A percentile compares a stretch with the other conserved stretches of the same genome.
Evolutionary conservation across 768 basidiomycete species (phyloP).

Genomic region (Saitozyma podzolica): DNA sequence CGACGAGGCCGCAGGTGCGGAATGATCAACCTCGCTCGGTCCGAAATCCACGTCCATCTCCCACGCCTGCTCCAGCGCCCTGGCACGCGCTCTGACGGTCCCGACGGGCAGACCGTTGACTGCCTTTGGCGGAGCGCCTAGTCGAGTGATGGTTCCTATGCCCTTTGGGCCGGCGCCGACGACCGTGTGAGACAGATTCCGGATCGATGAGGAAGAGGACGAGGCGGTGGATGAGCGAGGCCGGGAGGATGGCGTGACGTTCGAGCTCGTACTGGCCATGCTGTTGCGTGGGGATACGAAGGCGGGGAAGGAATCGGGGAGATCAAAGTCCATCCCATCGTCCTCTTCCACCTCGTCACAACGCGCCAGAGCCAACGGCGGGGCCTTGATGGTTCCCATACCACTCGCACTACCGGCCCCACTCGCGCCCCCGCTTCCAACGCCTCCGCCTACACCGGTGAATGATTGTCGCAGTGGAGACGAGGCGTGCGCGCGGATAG

Average conservation of each 20-base stretch:
- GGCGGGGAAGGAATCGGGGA: constrained; percentile 19
- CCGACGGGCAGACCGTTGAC: constrained; percentile 1
- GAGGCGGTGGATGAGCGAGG: background rate
- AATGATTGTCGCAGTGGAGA: constrained; percentile 17
- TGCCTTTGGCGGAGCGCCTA: constrained; percentile 11
- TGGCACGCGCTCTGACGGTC: constrained; percentile 21
- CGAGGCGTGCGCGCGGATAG: constrained; percentile 1
- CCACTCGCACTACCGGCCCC: background rate
- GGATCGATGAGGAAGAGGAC: constrained; percentile 1
- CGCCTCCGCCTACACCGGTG: background rate
- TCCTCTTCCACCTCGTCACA: constrained; percentile 10
- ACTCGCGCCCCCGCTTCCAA: background rate
- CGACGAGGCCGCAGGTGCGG: constrained; percentile 5
- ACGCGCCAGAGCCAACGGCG: background rate
- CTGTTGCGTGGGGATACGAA: background rate
- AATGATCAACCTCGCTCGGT: constrained; percentile 1
- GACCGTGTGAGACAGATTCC: constrained; percentile 18
- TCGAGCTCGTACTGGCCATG: background rate
- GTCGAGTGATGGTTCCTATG: constrained; percentile 35
- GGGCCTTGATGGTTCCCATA: constrained; percentile 7
- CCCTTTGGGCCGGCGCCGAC: constrained; percentile 35
- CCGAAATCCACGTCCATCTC: constrained; percentile 36
- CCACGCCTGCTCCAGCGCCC: constrained; percentile 30
- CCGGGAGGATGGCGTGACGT: background rate
- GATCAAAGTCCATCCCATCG: constrained; percentile 6